A percentile compares a stretch with the other conserved stretches of the same genome.
Evolutionary conservation across 1,284 basidiomycete genomes (phyloP).

Genomic region (Lentinula novae-zelandiae): DNA sequence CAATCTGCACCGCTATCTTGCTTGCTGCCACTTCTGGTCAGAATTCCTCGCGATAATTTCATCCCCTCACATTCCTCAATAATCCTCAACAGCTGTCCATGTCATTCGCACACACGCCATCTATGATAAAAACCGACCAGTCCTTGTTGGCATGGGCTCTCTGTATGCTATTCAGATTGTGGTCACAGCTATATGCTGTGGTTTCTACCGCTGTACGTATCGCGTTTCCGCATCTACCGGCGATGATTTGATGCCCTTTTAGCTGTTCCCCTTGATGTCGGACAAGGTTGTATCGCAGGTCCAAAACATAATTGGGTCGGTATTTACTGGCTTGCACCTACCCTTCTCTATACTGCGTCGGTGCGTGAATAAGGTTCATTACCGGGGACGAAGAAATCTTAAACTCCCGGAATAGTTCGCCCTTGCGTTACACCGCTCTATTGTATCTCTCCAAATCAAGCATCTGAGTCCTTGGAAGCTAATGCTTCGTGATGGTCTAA

Average conservation of each 20-base stretch:
- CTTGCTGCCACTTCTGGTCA: conserved; percentile 65
- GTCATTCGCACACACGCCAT: conserved; percentile 75
- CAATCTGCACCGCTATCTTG: conserved; percentile 75
- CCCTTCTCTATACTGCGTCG: conserved; percentile 64
- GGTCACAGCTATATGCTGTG: conserved; percentile 66
- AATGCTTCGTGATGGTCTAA: conserved; percentile 82
- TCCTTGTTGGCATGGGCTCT: conserved; percentile 52
- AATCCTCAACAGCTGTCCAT: conserved; percentile 47
- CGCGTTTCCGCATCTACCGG: background rate
- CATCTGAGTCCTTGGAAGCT: conserved; percentile 69
- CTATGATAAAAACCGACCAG: conserved; percentile 54
- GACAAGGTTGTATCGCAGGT: conserved; percentile 81
- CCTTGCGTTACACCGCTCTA: conserved; percentile 61
- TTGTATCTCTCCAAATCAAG: conserved; percentile 56
- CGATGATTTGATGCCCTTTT: conserved; percentile 6
- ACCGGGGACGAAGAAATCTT: background rate
- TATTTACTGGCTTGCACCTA: conserved; percentile 76
- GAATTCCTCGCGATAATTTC: conserved; percentile 14
- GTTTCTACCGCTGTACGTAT: conserved; percentile 64
- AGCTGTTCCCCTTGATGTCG: conserved; percentile 62
- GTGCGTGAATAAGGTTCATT: conserved; percentile 30
- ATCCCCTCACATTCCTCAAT: background rate
- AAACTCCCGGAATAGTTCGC: conserved; percentile 38
- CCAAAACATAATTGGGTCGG: conserved; percentile 76
- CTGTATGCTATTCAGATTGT: conserved; percentile 66